Percentiles rank a stretch among this genome's conserved stretches.
Evolutionary conservation across 2,329 filamentous ascomycete genomes (phyloP).

Genomic region (Cercospora berteroae): DNA sequence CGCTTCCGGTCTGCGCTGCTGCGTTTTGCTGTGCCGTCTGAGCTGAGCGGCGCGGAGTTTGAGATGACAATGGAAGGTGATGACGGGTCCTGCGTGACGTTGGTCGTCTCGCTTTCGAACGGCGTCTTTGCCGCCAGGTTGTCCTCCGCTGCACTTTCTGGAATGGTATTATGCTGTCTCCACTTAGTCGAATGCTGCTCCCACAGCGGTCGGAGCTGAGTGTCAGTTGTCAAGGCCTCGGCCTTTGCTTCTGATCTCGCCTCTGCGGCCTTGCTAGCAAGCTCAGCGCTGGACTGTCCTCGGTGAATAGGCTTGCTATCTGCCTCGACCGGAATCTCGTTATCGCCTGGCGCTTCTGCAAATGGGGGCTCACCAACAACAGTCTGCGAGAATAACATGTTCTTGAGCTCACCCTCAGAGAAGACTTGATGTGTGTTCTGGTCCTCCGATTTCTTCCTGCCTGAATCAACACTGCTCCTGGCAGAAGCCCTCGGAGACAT

Average conservation of each 20-base stretch:
- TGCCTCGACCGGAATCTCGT: constrained; percentile 5
- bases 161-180: constrained; percentile 29
- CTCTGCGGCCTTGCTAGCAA: background rate
- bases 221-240: constrained; percentile 23
- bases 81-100: constrained; percentile 2
- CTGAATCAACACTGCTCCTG: constrained; percentile 27
- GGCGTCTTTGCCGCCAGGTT: constrained; percentile 5
- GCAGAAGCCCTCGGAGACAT: constrained; percentile 23
- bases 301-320: constrained; percentile 2
- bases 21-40: constrained; percentile 24
- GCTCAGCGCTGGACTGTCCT: constrained; percentile 6
- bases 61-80: constrained; percentile 38
- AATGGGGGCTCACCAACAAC: background rate
- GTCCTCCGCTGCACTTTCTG: constrained; percentile 7
- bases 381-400: constrained; percentile 7
- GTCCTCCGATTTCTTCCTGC: constrained; percentile 6
- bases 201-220: constrained; percentile 29
- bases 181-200: constrained; percentile 35
- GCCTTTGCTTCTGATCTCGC: background rate
- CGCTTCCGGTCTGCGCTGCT: constrained; percentile 18
- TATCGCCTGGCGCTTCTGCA: constrained; percentile 8
- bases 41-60: constrained; percentile 33
- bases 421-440: background rate
- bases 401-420: constrained; percentile 7
- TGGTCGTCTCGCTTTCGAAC: background rate